Evolutionary conservation across 2,329 filamentous ascomycete genomes (phyloP).

Genomic region (Purpureocillium lavendulum): DNA sequence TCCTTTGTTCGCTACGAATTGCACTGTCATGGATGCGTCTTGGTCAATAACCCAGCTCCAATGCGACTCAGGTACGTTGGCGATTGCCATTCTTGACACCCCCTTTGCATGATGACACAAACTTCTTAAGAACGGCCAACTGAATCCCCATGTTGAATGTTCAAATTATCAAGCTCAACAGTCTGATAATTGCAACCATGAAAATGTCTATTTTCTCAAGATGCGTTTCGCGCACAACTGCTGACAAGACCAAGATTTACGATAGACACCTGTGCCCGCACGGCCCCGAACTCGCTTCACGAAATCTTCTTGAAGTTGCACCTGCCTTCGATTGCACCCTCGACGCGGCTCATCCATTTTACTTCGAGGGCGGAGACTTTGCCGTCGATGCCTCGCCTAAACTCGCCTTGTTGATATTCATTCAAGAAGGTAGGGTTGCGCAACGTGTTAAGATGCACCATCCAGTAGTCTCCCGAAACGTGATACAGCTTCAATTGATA

Average conservation of each 20-base stretch:
- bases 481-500: constrained; percentile 15
- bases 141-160: constrained; percentile 49
- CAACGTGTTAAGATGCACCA: constrained; percentile 2
- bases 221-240: constrained; percentile 4
- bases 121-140: constrained; percentile 59
- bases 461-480: constrained; percentile 19
- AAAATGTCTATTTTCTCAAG: no score
- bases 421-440: neutral
- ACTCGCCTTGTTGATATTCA: constrained; percentile 5
- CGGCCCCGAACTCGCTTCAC: neutral
- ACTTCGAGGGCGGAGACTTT: neutral
- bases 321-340: constrained; percentile 3
- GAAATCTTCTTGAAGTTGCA: constrained; percentile 8
- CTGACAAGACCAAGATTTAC: constrained; percentile 14
- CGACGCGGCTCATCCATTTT: constrained; percentile 2
- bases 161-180: constrained; percentile 57
- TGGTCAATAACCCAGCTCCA: no score
- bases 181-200: constrained; percentile 35
- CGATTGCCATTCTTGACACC: no score
- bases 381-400: constrained; percentile 3
- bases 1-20: no score
- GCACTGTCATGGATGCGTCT: no score
- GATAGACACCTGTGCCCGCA: neutral
- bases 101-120: constrained; percentile 43
- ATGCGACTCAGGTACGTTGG: constrained; percentile 1